Evolutionary conservation across 2,329 filamentous ascomycete species (phyloP).

Genomic region (Aspergillus proliferans): DNA sequence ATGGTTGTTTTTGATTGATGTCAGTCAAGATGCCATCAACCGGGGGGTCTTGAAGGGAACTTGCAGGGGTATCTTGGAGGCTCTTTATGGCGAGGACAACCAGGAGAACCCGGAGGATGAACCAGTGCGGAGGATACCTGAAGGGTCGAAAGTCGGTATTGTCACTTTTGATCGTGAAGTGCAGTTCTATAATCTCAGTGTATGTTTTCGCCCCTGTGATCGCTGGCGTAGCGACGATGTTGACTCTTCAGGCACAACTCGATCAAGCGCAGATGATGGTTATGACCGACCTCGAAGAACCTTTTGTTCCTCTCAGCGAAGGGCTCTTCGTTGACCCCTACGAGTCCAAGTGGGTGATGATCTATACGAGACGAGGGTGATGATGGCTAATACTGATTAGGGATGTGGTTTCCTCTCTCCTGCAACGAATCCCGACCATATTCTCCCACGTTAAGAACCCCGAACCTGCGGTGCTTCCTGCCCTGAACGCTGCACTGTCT

Average conservation of each 20-base stretch:
- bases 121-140: constrained; percentile 57
- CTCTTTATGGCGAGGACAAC: constrained; percentile 67
- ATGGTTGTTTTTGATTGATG: constrained; percentile 89
- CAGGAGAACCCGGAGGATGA: constrained; percentile 49
- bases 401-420: constrained; percentile 77
- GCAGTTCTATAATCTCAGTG: constrained; percentile 93
- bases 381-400: constrained; percentile 25
- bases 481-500: constrained; percentile 75
- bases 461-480: constrained; percentile 79
- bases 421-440: constrained; percentile 74
- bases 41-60: constrained; percentile 86
- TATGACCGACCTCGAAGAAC: constrained; percentile 95
- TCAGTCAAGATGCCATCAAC: constrained; percentile 83
- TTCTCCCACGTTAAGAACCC: constrained; percentile 85
- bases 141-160: constrained; percentile 83
- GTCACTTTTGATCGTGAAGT: constrained; percentile 95
- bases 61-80: constrained; percentile 78
- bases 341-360: constrained; percentile 62
- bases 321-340: constrained; percentile 92
- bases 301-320: constrained; percentile 85
- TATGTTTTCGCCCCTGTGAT: constrained; percentile 42
- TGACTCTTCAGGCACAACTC: constrained; percentile 54
- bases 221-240: not conserved
- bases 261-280: constrained; percentile 96
- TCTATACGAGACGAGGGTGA: not conserved